Evolutionary conservation across 2,329 filamentous ascomycete genomes (phyloP), one percentile per base, ranked within the genome.

Genomic region (Trichoderma atrobrunneum): DNA sequence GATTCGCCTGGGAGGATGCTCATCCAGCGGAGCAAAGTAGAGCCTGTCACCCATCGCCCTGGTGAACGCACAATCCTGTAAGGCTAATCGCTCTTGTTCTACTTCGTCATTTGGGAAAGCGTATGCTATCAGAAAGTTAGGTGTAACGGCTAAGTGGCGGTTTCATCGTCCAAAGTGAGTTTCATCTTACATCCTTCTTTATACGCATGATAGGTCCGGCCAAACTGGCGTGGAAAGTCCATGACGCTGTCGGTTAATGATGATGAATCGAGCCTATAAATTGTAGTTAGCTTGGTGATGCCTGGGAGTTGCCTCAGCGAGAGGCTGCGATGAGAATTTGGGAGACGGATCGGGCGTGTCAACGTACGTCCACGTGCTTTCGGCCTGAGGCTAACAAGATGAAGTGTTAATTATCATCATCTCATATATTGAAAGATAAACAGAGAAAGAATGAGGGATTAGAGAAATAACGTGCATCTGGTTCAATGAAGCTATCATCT

Each of bases 201-300:
- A 72, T 85, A 86, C 3, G 84, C 83, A 74, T 85, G 84, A 76
- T 85, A 86, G 3, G 83, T 86, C 34, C 84, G 80, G 12, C 84
- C 84, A 73, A 84, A 84, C 73, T 83, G 80, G 67, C 81, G 79
- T 1, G 83, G 83, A 21, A 82, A 84, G 70, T 81, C 78, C 72
- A 78, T 78, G n/a, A 84, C 79, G 73, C 82, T 84, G 39, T 84
- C 82, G 11, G 82, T 79, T 56, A 84, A 74, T 16, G 83, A 84
- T 54, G 21, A 80, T 78, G 1, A 82, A 83, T 79, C 76, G 72
- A 70, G 75, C 73, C 62, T 76, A 72, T 43, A 74, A 74, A 57
- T 75, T 71, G 7, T 75, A 74, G 75, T 80, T 34, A 71, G 18
- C 43, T 14, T 16, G 34, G 8, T 24, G 51, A 30, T 43, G 21